Conservation (phyloP, 345 rosid species). For the Erodium maritimum region DNA sequence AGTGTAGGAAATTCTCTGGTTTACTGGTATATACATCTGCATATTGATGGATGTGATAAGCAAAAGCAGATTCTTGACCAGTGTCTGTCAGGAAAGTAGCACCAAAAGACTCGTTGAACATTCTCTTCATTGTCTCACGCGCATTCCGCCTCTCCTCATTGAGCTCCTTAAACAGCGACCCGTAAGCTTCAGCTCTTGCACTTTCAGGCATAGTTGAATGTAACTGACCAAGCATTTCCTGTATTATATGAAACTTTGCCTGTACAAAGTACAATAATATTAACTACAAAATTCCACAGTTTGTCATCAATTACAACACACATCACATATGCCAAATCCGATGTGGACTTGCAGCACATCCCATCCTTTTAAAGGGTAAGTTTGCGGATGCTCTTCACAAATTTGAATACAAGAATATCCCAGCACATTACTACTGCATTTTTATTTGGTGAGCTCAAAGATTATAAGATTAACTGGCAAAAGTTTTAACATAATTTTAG, state of each 20-base stretch:
- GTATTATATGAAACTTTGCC: conserved; percentile 92
- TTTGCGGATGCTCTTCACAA: not conserved
- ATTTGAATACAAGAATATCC: not conserved
- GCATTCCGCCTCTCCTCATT: conserved; percentile 68
- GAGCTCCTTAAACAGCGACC: conserved; percentile 50
- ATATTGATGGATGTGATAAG: conserved; percentile 90
- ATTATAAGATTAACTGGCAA: not conserved
- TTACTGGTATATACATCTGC: conserved; percentile 91
- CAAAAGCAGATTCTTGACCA: conserved; percentile 90
- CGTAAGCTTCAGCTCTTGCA: conserved; percentile 38
- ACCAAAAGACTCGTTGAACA: conserved; percentile 92
- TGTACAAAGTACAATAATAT: conserved; percentile 10
- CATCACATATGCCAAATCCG: not conserved
- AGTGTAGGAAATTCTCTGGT: conserved; percentile 75
- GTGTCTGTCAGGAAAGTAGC: conserved; percentile 88
- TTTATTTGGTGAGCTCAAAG: not conserved
- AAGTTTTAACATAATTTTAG: not conserved
- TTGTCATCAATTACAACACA: not conserved
- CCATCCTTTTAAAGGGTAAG: not conserved
- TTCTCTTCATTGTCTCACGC: conserved; percentile 56
- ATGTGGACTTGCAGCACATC: not conserved
- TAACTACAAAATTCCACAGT: not conserved
- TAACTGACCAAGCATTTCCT: conserved; percentile 80
- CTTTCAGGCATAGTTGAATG: conserved; percentile 43
- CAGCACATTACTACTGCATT: not conserved